Evolutionary conservation across 192 early-diverging fungal species (phyloP).

Genomic region (Jimgerdemannia lactiflua): DNA sequence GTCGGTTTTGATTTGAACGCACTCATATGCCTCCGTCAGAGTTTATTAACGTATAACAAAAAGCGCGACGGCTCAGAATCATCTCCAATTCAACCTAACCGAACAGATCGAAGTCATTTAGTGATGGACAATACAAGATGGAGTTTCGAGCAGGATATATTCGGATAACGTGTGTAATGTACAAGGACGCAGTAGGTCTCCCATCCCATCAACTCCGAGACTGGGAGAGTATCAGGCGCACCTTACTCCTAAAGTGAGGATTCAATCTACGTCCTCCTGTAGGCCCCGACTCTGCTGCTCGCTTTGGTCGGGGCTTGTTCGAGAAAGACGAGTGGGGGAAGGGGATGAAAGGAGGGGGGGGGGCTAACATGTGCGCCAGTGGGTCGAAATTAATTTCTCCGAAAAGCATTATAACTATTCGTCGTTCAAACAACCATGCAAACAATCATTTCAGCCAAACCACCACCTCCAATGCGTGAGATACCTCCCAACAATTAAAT

Average conservation of each 20-base stretch:
- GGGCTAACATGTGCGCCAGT: background rate
- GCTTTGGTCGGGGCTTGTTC: background rate
- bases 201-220: background rate
- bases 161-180: background rate
- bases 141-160: too few species aligned
- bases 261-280: background rate
- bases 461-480: background rate
- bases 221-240: background rate
- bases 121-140: too few species aligned
- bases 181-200: background rate
- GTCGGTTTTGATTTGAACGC: too few species aligned
- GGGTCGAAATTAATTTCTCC: background rate
- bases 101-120: too few species aligned
- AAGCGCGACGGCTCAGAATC: too few species aligned
- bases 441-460: background rate
- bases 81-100: too few species aligned
- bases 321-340: background rate
- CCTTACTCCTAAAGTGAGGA: background rate
- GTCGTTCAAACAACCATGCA: too few species aligned
- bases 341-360: background rate
- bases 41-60: too few species aligned
- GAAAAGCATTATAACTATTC: too few species aligned
- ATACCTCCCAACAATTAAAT: background rate
- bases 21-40: too few species aligned
- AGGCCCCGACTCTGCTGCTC: background rate